A percentile compares a stretch with the other conserved stretches of the same genome.
Conservation (phyloP, 768 basidiomycete species). For the Clavulina sp. region DNA sequence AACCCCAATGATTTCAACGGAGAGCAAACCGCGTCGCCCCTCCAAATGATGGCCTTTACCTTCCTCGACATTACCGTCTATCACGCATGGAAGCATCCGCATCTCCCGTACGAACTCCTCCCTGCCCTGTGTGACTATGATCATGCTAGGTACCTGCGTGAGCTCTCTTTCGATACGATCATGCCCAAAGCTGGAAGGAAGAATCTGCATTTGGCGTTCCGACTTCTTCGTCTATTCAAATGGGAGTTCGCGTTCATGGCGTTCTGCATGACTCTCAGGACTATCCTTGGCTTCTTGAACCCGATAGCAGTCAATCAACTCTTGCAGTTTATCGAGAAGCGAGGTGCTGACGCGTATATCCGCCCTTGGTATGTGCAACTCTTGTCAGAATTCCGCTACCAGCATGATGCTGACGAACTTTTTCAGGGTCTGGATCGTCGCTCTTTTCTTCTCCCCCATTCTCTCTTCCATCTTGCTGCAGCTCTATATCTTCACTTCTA, state of each 20-base stretch:
- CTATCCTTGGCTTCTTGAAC: neutral
- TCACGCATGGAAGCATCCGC: slow-evolving; percentile 26
- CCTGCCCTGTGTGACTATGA: slow-evolving; percentile 33
- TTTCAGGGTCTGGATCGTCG: slow-evolving; percentile 23
- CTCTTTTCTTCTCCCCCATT: slow-evolving; percentile 17
- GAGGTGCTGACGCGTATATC: slow-evolving; percentile 29
- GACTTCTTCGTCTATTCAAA: slow-evolving; percentile 15
- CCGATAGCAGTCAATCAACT: no score
- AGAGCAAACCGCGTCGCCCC: slow-evolving; percentile 33
- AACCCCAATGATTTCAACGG: slow-evolving; percentile 23
- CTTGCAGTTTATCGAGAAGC: slow-evolving; percentile 35
- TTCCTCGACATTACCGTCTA: slow-evolving; percentile 38
- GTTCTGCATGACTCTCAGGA: neutral
- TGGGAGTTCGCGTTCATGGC: slow-evolving; percentile 19
- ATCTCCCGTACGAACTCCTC: slow-evolving; percentile 26
- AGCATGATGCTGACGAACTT: neutral
- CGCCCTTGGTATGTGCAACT: slow-evolving; percentile 52
- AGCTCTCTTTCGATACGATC: slow-evolving; percentile 16
- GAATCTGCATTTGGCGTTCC: slow-evolving; percentile 16
- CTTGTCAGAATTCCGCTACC: slow-evolving; percentile 14
- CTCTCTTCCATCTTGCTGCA: slow-evolving; percentile 28
- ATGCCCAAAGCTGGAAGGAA: slow-evolving; percentile 17
- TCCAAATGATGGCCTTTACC: slow-evolving; percentile 28
- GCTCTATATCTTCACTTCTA: slow-evolving; percentile 32
- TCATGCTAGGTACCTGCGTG: slow-evolving; percentile 17